Conservation (phyloP, 169 alveolate genomes). For the Nephromyces sp. region DNA sequence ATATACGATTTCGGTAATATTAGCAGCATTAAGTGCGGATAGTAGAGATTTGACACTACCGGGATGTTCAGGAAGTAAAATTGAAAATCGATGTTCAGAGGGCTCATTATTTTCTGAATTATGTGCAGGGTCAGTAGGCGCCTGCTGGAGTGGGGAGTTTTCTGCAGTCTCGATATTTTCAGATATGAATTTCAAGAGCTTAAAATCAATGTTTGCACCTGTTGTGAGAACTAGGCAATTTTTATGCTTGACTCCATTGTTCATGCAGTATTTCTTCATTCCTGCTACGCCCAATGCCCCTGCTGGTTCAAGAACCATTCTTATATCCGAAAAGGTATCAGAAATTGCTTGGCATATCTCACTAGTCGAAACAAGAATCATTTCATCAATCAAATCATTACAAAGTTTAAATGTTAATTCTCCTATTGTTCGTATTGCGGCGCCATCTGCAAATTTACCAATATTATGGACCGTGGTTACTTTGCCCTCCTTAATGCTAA, state of each 20-base stretch:
- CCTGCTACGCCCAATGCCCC: constrained; percentile 33
- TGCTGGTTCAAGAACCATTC: constrained; percentile 36
- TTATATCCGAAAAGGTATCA: constrained; percentile 27
- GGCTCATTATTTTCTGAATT: constrained; percentile 36
- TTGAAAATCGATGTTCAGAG: constrained; percentile 20
- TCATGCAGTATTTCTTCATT: background rate
- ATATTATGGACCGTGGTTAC: background rate
- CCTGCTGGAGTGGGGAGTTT: too few relatives aligned
- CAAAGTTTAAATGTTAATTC: constrained; percentile 4
- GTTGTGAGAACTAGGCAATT: background rate
- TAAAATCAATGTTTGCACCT: constrained; percentile 42
- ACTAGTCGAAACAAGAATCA: constrained; percentile 31
- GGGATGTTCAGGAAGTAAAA: background rate
- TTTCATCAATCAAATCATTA: constrained; percentile 14
- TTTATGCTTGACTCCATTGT: background rate
- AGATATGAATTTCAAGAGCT: constrained; percentile 28
- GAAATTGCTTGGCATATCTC: constrained; percentile 36
- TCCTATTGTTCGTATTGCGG: constrained; percentile 4
- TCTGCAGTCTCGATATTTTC: constrained; percentile 35
- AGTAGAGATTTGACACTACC: background rate
- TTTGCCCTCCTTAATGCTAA: constrained; percentile 1
- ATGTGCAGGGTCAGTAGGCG: too few relatives aligned
- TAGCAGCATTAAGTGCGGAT: too few relatives aligned
- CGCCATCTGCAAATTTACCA: constrained; percentile 18
- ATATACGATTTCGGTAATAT: too few relatives aligned